These are phyloP conservation scores for Trichoderma polysporum DNA, from an alignment of 2,329 filamentous ascomycete species.

Conservation along the genomic window DNA sequence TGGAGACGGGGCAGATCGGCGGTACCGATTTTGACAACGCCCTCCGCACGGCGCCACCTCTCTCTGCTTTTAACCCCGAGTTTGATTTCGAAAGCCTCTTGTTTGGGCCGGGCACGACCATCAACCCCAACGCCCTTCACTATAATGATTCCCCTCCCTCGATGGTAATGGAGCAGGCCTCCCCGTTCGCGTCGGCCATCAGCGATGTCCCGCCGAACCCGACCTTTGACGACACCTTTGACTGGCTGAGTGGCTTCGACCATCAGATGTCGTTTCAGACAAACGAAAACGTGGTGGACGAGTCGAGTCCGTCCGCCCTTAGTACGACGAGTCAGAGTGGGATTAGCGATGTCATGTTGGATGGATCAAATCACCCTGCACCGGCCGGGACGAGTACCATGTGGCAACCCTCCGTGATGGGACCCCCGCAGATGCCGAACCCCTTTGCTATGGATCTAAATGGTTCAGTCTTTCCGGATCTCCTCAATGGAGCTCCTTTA, in stretches of 20 bases:
- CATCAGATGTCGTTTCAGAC: conserved; percentile 68
- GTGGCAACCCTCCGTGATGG: conserved; percentile 70
- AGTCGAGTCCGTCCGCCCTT: conserved; percentile 92
- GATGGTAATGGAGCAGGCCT: conserved; percentile 61
- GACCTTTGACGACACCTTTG: conserved; percentile 73
- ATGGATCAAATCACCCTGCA: conserved; percentile 68
- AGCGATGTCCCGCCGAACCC: conserved; percentile 58
- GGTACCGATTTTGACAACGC: conserved; percentile 66
- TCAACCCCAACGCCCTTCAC: conserved; percentile 75
- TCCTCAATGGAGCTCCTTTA: conserved; percentile 68
- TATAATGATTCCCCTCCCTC: conserved; percentile 76
- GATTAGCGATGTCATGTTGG: conserved; percentile 87
- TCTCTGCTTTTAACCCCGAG: conserved; percentile 62
- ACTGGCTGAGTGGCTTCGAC: conserved; percentile 81
- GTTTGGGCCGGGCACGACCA: conserved; percentile 66
- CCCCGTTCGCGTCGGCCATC: conserved; percentile 58
- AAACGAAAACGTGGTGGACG: conserved; percentile 82
- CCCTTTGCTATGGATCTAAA: conserved; percentile 75
- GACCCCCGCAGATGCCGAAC: conserved; percentile 65
- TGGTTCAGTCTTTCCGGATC: conserved; percentile 73
- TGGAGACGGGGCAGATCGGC: conserved; percentile 74
- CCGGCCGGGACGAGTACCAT: conserved; percentile 56
- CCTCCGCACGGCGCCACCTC: conserved; percentile 73
- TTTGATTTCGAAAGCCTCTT: conserved; percentile 52
- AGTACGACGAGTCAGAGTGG: conserved; percentile 92